These are phyloP conservation scores for Leishmania gerbilli DNA, from an alignment of 208 protist species.

Conservation along the genomic window DNA sequence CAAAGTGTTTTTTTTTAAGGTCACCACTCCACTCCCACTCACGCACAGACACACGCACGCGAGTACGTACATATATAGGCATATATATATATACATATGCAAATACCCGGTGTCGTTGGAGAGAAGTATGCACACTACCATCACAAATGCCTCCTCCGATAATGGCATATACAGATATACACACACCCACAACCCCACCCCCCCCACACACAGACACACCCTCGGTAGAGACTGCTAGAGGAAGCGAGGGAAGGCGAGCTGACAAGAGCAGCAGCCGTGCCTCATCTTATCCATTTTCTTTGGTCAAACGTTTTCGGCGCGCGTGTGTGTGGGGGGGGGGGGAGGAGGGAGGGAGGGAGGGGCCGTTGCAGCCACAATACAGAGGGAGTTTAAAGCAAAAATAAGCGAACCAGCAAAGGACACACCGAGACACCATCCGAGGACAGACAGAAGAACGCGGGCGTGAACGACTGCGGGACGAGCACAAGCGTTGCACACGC, in stretches of 20 bases:
- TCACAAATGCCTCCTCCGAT: neutral
- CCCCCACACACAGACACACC: neutral
- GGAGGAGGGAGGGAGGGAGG: neutral
- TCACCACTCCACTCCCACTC: neutral
- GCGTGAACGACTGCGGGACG: neutral
- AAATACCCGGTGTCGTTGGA: neutral
- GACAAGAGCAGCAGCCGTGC: neutral
- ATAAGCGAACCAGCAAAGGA: neutral
- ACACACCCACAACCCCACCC: neutral
- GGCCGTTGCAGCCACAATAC: too few relatives aligned
- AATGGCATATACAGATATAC: neutral
- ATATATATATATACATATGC: neutral
- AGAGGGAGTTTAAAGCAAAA: neutral
- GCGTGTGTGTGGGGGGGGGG: neutral
- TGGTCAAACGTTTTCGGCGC: neutral
- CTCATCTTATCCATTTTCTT: neutral
- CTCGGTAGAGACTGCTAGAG: neutral
- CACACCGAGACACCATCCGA: too few relatives aligned
- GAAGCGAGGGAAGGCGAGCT: neutral
- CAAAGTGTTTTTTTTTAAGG: neutral
- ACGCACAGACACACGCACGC: conserved; percentile 5
- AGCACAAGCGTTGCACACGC: neutral
- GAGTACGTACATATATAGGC: neutral
- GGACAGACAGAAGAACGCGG: neutral
- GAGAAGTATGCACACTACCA: neutral